Base-by-base conservation (phyloP, 257 asterid species). In the Ilex asprella region DNA sequence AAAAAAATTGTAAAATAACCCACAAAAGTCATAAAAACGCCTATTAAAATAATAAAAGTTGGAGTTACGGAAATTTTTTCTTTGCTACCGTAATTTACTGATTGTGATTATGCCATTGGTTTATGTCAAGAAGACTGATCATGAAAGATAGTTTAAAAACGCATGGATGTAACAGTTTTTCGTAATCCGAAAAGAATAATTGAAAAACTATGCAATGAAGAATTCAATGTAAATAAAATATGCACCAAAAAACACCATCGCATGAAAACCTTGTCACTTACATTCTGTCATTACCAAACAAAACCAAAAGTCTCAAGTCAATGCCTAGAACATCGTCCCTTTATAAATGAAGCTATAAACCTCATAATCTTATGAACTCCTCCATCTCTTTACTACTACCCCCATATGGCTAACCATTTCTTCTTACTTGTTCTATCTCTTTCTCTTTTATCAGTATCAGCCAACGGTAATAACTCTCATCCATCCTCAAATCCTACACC, bases 401-500 rank as follows among this genome's bases (percentile, higher is more conserved):
- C 0, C 11, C 13, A 8, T 44, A 73, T 67, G 74, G 67, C 60
- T 53, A 41, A 67, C 39, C 60, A 56, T 55, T 31, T 59, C 44
- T 55, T 43, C 12, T 49, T 59, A 7, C 60, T 63, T 50, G 11
- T 67, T 46, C 62, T 56, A 51, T 12, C 21, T 65, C 41, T 75
- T 49, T 63, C 60, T 55, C 30, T 70, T 65, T 53, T 70, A 73
- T 70, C 69, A 12, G 71, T 67, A 55, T 59, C 68, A 8, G 71
- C 76, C 35, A 66, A 59, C 16, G 65, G 80, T 75, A 75, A 59
- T 44, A 49, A 49, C 14, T 49, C 3, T 32, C 16, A 16, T 21
- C 55, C 2, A 15, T 3, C 27, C 31, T 16, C 2, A 9, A 30
- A 60, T 6, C n/a, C 50, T 31, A 21, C 14, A 21, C 12, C 3